Base-by-base conservation (phyloP, 371 early-diverging fungal genomes). In the Nematocida major region DNA sequence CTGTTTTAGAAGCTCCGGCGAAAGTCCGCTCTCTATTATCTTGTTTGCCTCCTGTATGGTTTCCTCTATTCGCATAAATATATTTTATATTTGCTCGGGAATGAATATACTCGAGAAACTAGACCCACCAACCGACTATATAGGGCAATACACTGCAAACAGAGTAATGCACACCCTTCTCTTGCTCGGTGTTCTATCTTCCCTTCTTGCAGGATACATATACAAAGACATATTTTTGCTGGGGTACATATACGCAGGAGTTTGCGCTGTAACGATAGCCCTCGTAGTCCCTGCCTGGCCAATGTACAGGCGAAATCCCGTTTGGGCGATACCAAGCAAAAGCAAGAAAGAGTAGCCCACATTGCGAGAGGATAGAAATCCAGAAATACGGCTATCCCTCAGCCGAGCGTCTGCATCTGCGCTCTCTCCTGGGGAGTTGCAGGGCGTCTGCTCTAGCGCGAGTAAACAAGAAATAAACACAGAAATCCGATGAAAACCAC, bases 231-330 rank as follows among this genome's bases (percentile, higher is more conserved):
- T 85, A 34, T 67, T 66, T 24, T 79, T 82, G 45, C 78, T 83
- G 20, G 51, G 81, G 26, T 65, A 66, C 20, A 30, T 68, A 26
- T 77, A 80, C 20, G 57, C 80, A 38, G 0, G 61, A 18, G 78
- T 80, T 11, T 40, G 65, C 22, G 15, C 67, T 0, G 11, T 81
- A 13, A 43, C 65, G 5, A 62, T 81, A 45, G 13, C 82, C 1
- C 42, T 69, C 26, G 66, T 80, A 42, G 77, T 81, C n/a, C 85
- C 85, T 15, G 70, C 82, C 3, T 85, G 85, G 85, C 30, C 53
- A 20, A 69, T 81, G 34, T 85, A 81, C 49, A 62, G 82, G 22
- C 69, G 70, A 48, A 80, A 85, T 78, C 82, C 83, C 1, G 43
- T 85, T 81, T 70, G 66, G 54, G 48, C 48, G 51, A 22, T 40